Evolutionary conservation across 805 yeast genomes (phyloP), one percentile per base, ranked within the genome.

Genomic region (Metschnikowia proteae): DNA sequence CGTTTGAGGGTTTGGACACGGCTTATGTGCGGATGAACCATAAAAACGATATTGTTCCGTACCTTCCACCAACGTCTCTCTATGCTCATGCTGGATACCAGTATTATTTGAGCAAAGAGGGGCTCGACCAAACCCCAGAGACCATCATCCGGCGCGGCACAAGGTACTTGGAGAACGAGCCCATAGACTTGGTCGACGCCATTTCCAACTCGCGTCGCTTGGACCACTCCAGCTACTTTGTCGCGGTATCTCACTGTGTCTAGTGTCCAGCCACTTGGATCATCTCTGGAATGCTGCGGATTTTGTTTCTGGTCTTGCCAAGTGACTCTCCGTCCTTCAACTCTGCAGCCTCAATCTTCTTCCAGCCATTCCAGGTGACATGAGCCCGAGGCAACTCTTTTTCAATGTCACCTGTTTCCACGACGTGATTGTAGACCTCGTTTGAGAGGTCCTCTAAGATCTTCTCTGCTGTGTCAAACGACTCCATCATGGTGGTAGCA

Each of bases 401-500:
- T 7, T 37, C 33, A 3, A 54, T 50, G 28, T 55, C 59, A 7
- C 40, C 51, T 0, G n/a, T 28, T 57, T 55, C 17, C 17, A 59
- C 53, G 22, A 63, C 50, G 1, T 57, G 48, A 5, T 61, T 56
- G 42, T 59, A 61, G 3, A 60, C 37, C 2, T 60, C 69, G 32
- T 63, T 62, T n/a, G 66, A 50, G 25, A 77, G 66, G 57, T 89
- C 96, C 33, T 75, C 70, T 13, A 82, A 59, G 0, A 94, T 73
- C 9, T 74, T 68, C 27, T 82, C 88, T 0, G 89, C 92, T 0
- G 92, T 83, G 6, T 81, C 78, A 53, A 84, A 84, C 0, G 97
- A 81, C 50, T 86, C 90, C 76, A 84, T 78, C 85, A 92, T 87
- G 0, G 98, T 89, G 10, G 88, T 77, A 13, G 96, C 95, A 55